Base-by-base conservation (phyloP, 257 asterid genomes). In the Paulownia fortunei region DNA sequence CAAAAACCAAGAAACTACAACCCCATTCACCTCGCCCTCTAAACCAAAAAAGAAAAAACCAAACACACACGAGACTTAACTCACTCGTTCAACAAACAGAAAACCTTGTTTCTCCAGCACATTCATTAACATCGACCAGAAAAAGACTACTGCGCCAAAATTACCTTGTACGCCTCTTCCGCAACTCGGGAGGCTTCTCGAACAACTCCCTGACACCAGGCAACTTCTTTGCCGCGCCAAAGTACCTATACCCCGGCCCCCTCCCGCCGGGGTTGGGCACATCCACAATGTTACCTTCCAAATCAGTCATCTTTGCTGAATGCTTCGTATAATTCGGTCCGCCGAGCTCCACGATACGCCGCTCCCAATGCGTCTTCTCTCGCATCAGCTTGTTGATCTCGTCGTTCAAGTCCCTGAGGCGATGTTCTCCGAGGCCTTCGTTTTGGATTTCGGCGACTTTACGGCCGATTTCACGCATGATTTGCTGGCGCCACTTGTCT, bases 401-500 rank as follows among this genome's bases (percentile, higher is more conserved):
- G 66, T 95, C 98, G 74, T 95, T 95, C 84, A 95, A 84, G 80
- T 93, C 99, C 68, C 99, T 82, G 24, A 95, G 87, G 52, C 98
- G 81, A 69, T 95, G 99, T 42, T 95, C 99, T 0, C 98, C 97
- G 2, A 95, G 86, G 19, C 99, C 97, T 74, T 93, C 98, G 79
- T 95, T 95, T 86, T 95, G 99, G 69, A 92, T 87, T 76, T 95
- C 98, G 0, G 98, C 92, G 5, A 95, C 99, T 80, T 95, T 95
- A 4, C 92, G 89, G 19, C 98, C 99, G 41, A 95, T 93, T 73
- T 95, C 98, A 3, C 99, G 97, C 92, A 95, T 82, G 58, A 95
- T 95, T 73, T 95, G 97, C 88, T 95, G 99, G 51, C 99, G 88
- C 99, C 99, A 93, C 86, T 86, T 93, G 87, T 95, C 99, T 4